Evolutionary conservation across 2,329 filamentous ascomycete genomes (phyloP).

Genomic region (Pseudocercospora fijiensis): DNA sequence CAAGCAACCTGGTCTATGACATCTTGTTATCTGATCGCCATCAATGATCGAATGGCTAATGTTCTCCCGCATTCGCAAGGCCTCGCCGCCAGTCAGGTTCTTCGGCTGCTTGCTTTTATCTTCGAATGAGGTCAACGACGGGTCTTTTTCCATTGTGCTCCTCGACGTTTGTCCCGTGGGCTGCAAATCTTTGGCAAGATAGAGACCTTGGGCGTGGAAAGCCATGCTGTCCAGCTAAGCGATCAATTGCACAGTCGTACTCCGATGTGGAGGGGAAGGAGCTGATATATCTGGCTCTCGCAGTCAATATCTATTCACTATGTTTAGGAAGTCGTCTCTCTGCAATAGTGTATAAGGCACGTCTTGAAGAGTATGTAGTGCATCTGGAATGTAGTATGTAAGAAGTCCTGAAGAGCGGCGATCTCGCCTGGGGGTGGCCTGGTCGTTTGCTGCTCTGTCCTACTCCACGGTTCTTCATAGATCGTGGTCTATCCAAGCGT

Average conservation of each 20-base stretch:
- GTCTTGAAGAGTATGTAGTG: not conserved
- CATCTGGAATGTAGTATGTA: not conserved
- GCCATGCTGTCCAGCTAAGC: not conserved
- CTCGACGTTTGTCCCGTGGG: too few relatives aligned
- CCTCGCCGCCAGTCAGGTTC: too few relatives aligned
- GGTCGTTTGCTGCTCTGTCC: not conserved
- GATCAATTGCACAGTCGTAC: not conserved
- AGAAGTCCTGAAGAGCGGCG: too few relatives aligned
- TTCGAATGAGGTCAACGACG: too few relatives aligned
- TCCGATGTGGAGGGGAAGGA: not conserved
- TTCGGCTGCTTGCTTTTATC: too few relatives aligned
- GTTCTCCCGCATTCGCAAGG: not conserved
- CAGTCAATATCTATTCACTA: not conserved
- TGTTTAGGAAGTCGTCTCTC: rapidly evolving
- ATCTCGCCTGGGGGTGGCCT: not conserved
- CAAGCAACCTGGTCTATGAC: not conserved
- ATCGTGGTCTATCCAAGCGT: not conserved
- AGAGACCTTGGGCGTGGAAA: not conserved
- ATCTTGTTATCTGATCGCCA: not conserved
- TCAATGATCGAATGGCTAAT: not conserved
- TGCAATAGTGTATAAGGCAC: not conserved
- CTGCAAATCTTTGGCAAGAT: not conserved
- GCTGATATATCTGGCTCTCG: not conserved
- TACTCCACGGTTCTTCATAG: not conserved
- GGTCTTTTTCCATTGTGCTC: too few relatives aligned